Evolutionary conservation across 164 flowering plant species (phyloP).

Genomic region (Tetrastigma voinierianum): DNA sequence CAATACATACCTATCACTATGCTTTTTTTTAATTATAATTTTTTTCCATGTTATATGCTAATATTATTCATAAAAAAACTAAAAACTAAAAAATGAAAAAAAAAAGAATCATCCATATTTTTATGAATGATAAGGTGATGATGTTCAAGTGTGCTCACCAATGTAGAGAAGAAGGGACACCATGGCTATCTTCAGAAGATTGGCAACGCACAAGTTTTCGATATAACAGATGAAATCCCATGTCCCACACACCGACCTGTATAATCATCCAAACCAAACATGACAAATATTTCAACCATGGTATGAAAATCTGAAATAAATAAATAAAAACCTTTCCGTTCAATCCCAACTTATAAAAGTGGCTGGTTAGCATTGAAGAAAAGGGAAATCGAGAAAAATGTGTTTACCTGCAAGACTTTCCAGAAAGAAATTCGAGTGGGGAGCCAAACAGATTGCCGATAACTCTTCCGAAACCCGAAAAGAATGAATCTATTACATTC

Average conservation of each 20-base stretch:
- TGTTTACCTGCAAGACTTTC: conserved; percentile 55
- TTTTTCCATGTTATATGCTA: no score
- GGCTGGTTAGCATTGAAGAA: no score
- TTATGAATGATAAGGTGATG: no score
- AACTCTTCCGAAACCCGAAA: conserved; percentile 34
- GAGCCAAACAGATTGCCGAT: conserved; percentile 37
- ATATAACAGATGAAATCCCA: conserved; percentile 63
- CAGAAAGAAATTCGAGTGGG: conserved; percentile 54
- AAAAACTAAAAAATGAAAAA: no score
- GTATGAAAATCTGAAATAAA: no score
- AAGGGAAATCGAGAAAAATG: background rate
- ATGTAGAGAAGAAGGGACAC: conserved; percentile 39
- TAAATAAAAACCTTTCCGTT: no score
- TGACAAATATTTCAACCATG: no score
- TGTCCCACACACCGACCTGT: conserved; percentile 45
- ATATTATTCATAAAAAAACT: no score
- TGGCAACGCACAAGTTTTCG: conserved; percentile 52
- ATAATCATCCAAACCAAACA: conserved; percentile 2
- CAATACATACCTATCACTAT: no score
- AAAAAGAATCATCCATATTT: no score
- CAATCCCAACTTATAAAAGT: no score
- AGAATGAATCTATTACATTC: conserved; percentile 33
- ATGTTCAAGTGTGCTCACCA: conserved; percentile 24
- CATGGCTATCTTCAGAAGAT: conserved; percentile 43
- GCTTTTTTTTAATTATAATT: no score